Conservation (phyloP, 768 basidiomycete species). For the Leccinum obscurum region DNA sequence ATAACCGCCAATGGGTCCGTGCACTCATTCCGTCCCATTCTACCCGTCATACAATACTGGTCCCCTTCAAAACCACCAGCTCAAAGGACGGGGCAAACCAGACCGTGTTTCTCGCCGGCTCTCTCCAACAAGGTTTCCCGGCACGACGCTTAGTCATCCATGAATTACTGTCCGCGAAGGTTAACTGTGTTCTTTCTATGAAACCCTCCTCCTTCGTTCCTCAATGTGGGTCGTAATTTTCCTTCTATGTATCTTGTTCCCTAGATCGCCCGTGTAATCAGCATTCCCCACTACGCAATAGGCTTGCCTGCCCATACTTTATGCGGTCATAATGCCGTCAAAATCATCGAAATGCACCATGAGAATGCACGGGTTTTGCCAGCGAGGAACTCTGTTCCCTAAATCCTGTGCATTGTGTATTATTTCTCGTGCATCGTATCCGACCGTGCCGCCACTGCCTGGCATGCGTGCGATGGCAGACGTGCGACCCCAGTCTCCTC, state of each 20-base stretch:
- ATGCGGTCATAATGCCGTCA: background rate
- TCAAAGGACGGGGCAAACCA: background rate
- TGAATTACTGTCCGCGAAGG: slow-evolving; percentile 31
- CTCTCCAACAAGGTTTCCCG: slow-evolving; percentile 26
- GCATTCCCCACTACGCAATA: background rate
- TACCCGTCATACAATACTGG: background rate
- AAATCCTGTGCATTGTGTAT: background rate
- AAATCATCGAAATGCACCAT: background rate
- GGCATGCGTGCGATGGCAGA: background rate
- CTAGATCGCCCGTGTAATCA: background rate
- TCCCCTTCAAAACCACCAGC: background rate
- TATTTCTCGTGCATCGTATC: background rate
- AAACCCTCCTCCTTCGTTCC: background rate
- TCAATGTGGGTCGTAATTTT: background rate
- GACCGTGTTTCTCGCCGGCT: background rate
- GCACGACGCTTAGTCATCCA: slow-evolving; percentile 30
- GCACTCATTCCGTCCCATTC: slow-evolving; percentile 12
- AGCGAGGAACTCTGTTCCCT: background rate
- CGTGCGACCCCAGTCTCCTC: background rate
- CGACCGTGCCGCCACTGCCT: background rate
- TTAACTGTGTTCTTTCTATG: slow-evolving; percentile 3
- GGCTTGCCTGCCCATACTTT: background rate
- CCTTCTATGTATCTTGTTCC: background rate
- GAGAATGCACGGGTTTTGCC: background rate
- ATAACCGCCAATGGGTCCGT: slow-evolving; percentile 34